Conservation (phyloP, 208 protist species). For the Acanthamoeba triangularis region DNA sequence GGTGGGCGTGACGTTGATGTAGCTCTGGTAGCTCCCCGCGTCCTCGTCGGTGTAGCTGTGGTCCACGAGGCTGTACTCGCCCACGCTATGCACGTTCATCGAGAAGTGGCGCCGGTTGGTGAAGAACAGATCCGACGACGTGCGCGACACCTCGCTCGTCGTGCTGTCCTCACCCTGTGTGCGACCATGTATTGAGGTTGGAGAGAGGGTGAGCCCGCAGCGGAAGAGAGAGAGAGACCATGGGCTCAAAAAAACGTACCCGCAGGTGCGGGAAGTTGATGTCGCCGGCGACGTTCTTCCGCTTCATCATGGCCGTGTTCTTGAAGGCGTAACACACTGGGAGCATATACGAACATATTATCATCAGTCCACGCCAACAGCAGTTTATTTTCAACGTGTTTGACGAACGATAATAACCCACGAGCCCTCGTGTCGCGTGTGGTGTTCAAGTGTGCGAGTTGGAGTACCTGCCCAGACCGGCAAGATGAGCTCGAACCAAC, state of each 20-base stretch:
- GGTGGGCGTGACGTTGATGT: slow-evolving; percentile 17
- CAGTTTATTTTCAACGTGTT: not conserved
- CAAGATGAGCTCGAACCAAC: slow-evolving; percentile 67
- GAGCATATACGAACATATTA: too few species aligned
- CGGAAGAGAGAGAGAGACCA: too few species aligned
- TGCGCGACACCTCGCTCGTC: not conserved
- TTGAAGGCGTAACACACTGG: slow-evolving; percentile 64
- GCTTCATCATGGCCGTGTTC: slow-evolving; percentile 50
- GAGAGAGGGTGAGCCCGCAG: too few species aligned
- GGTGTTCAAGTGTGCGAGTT: too few species aligned
- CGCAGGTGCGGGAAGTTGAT: not conserved
- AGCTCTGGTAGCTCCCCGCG: slow-evolving; percentile 59
- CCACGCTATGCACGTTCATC: not conserved
- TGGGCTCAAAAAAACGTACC: too few species aligned
- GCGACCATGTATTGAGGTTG: too few species aligned
- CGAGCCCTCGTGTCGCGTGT: not conserved
- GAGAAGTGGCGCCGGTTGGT: not conserved
- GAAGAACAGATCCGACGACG: slow-evolving; percentile 8
- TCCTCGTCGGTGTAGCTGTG: slow-evolving; percentile 22
- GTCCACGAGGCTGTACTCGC: slow-evolving; percentile 37
- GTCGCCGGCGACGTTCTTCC: not conserved
- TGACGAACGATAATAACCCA: not conserved
- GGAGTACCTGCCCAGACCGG: slow-evolving; percentile 30
- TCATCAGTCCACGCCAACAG: not conserved
- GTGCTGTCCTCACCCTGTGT: not conserved